These are phyloP conservation scores for Aspergillus candidus DNA, from an alignment of 2,329 filamentous ascomycete genomes.

Conservation along the genomic window DNA sequence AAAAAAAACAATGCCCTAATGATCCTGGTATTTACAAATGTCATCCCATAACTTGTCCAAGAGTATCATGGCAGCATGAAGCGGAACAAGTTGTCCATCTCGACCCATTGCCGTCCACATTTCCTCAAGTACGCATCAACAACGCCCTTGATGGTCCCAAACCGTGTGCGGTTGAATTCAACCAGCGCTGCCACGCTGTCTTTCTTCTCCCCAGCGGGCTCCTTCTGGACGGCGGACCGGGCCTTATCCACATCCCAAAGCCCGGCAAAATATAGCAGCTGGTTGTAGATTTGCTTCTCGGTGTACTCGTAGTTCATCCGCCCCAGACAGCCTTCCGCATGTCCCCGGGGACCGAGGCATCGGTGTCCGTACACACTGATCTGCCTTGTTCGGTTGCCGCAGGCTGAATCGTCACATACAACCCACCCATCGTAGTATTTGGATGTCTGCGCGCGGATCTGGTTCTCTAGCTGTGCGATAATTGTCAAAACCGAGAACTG, in stretches of 20 bases:
- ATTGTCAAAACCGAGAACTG: slow-evolving; percentile 65
- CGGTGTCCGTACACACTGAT: slow-evolving; percentile 89
- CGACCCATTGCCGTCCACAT: slow-evolving; percentile 86
- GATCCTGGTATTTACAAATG: slow-evolving; percentile 22
- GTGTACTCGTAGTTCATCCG: slow-evolving; percentile 81
- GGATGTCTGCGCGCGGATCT: slow-evolving; percentile 70
- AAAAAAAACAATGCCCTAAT: slow-evolving; percentile 3
- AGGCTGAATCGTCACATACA: slow-evolving; percentile 81
- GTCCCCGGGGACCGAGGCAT: slow-evolving; percentile 79
- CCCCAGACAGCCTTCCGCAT: slow-evolving; percentile 77
- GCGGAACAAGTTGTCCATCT: slow-evolving; percentile 82
- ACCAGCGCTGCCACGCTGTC: slow-evolving; percentile 66
- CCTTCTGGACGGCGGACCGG: slow-evolving; percentile 47
- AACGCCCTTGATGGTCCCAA: slow-evolving; percentile 66
- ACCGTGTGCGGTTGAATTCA: slow-evolving; percentile 75
- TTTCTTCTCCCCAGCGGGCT: slow-evolving; percentile 48
- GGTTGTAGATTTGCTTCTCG: slow-evolving; percentile 91
- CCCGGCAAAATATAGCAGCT: slow-evolving; percentile 77
- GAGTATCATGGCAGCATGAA: slow-evolving; percentile 42
- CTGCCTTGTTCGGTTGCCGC: slow-evolving; percentile 78
- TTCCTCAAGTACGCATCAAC: slow-evolving; percentile 82
- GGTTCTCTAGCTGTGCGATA: slow-evolving; percentile 78
- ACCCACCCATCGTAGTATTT: slow-evolving; percentile 92
- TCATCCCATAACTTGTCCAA: slow-evolving; percentile 16
- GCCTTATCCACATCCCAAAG: slow-evolving; percentile 89